Evolutionary conservation across 179 eudicot species (phyloP).

Genomic region (Corrigiola litoralis): DNA sequence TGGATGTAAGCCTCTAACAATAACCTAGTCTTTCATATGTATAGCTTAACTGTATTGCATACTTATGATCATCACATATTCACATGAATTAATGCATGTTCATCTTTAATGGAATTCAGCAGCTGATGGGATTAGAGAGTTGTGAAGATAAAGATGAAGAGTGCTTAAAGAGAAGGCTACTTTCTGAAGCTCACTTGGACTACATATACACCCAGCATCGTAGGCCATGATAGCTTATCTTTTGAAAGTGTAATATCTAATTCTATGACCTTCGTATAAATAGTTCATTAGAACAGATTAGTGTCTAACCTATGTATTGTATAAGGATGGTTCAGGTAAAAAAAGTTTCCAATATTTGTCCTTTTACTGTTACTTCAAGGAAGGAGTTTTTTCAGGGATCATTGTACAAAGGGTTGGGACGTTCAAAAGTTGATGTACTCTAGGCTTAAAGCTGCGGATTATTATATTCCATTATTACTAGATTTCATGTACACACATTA

Average conservation of each 20-base stretch:
- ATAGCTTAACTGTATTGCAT: too few relatives aligned
- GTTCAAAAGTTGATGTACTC: too few relatives aligned
- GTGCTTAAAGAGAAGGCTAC: conserved; percentile 53
- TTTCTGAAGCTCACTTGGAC: conserved; percentile 67
- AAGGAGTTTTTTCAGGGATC: not conserved
- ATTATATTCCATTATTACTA: not conserved
- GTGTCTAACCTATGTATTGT: conserved; percentile 3
- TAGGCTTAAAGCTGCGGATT: too few relatives aligned
- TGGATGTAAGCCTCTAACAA: conserved; percentile 22
- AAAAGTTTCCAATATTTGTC: not conserved
- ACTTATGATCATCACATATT: too few relatives aligned
- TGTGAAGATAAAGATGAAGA: conserved; percentile 59
- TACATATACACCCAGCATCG: conserved; percentile 80
- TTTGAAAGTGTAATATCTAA: conserved; percentile 1
- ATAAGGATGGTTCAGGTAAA: conserved; percentile 9
- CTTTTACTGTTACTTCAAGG: not conserved
- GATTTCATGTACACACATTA: not conserved
- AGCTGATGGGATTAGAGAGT: conserved; percentile 46
- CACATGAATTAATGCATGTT: not conserved
- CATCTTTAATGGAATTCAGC: conserved; percentile 6
- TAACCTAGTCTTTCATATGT: not conserved
- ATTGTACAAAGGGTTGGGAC: not conserved
- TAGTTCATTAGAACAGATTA: conserved; percentile 12
- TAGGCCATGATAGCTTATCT: conserved; percentile 25
- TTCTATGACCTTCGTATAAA: conserved; percentile 9